phyloP scores from a whole-genome alignment of 768 basidiomycete species.

The Mycena albidolilacea region DNA sequence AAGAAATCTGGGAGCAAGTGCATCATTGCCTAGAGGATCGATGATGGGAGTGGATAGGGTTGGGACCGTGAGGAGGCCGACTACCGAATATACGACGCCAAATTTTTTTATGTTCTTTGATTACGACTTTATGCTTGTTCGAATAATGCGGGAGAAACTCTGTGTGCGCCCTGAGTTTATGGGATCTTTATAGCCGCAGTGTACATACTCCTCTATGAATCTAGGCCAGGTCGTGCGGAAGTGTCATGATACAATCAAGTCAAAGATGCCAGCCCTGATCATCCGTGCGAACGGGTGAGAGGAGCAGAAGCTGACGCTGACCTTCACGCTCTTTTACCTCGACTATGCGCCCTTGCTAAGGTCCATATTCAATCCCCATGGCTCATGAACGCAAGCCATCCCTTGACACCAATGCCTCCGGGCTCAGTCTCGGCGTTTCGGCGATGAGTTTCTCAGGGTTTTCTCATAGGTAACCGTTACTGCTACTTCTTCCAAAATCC shows the following conservation, averaged over 20 bases:
- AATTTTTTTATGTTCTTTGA: constrained; percentile 72
- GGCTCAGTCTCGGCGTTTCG: constrained; percentile 67
- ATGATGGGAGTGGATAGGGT: constrained; percentile 42
- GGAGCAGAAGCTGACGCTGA: too few relatives aligned
- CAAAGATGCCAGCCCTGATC: not conserved
- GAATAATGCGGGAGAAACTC: not conserved
- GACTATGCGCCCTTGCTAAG: constrained; percentile 34
- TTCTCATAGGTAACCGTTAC: constrained; percentile 41
- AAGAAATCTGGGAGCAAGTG: constrained; percentile 63
- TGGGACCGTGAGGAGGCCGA: constrained; percentile 48
- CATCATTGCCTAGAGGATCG: constrained; percentile 75
- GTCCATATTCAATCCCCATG: constrained; percentile 33
- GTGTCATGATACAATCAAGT: not conserved
- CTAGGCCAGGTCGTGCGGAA: not conserved
- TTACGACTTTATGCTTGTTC: constrained; percentile 37
- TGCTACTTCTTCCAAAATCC: constrained; percentile 40
- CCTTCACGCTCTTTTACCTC: constrained; percentile 27
- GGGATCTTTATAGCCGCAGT: too few relatives aligned
- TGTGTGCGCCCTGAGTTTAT: too few relatives aligned
- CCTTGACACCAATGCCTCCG: constrained; percentile 68
- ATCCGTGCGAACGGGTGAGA: not conserved
- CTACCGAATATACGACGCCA: constrained; percentile 69
- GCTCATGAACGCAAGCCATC: constrained; percentile 58
- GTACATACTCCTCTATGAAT: not conserved
- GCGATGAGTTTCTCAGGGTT: constrained; percentile 62